phyloP scores from a whole-genome alignment of 768 basidiomycete genomes.

The Macrolepiota fuliginosa region DNA sequence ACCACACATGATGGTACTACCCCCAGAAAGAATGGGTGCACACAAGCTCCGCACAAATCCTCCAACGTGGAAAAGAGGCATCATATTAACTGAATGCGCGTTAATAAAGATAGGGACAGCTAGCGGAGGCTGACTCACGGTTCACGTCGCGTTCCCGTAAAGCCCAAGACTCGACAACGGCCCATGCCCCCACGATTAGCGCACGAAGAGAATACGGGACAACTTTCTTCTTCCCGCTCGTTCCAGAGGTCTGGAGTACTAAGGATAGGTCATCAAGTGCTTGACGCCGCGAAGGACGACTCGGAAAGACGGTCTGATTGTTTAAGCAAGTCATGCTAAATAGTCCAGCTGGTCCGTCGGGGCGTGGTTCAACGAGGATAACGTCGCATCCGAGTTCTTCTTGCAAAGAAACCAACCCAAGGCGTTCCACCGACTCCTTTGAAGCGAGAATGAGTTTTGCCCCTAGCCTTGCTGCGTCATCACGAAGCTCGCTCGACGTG shows the following conservation, averaged over 20 bases:
- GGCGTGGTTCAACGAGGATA: constrained; percentile 31
- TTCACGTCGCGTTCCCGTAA: constrained; percentile 40
- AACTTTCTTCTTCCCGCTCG: constrained; percentile 54
- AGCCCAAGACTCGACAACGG: constrained; percentile 42
- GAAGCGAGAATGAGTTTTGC: constrained; percentile 42
- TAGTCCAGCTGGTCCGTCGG: constrained; percentile 34
- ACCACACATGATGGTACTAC: constrained; percentile 51
- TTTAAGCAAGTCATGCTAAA: constrained; percentile 37
- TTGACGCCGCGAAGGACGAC: constrained; percentile 29
- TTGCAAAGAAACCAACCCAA: constrained; percentile 30
- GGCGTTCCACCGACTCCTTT: constrained; percentile 34
- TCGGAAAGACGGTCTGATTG: constrained; percentile 10
- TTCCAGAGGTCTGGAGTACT: constrained; percentile 60
- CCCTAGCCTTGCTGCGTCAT: constrained; percentile 37
- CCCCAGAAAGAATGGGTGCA: constrained; percentile 55
- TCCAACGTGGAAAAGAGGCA: constrained; percentile 62
- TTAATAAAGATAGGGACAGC: constrained; percentile 7
- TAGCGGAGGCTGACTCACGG: constrained; percentile 26
- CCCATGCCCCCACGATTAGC: constrained; percentile 42
- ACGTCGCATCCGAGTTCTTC: constrained; percentile 38
- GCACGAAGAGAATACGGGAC: constrained; percentile 42
- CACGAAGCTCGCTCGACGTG: constrained; percentile 39
- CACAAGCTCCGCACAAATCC: constrained; percentile 58
- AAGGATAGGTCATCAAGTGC: constrained; percentile 45
- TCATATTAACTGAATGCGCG: constrained; percentile 36